These are phyloP conservation scores for Aspergillus campestris DNA, from an alignment of 495 filamentous ascomycete species.

Conservation along the genomic window DNA sequence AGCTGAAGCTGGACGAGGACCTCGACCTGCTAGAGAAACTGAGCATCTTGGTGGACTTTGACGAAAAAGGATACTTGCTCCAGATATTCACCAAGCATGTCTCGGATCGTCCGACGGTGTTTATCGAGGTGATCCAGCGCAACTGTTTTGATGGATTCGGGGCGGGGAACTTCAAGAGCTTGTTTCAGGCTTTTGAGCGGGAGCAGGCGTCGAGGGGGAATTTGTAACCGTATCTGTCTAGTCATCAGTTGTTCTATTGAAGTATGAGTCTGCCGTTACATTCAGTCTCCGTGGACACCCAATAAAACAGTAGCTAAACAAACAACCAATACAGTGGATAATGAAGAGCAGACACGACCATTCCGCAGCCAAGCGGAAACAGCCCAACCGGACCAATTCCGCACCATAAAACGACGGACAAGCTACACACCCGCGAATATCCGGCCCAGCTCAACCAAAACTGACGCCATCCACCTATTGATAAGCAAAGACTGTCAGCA, in stretches of 20 bases:
- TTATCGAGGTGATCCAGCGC: slow-evolving; percentile 78
- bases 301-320: too few relatives aligned
- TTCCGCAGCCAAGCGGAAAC: too few relatives aligned
- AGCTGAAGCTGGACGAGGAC: slow-evolving; percentile 51
- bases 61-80: slow-evolving; percentile 70
- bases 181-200: slow-evolving; percentile 81
- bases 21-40: slow-evolving; percentile 57
- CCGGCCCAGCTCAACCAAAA: too few relatives aligned
- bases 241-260: background rate
- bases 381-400: too few relatives aligned
- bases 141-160: slow-evolving; percentile 76
- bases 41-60: slow-evolving; percentile 70
- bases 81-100: slow-evolving; percentile 78
- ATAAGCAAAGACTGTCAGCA: too few relatives aligned
- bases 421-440: too few relatives aligned
- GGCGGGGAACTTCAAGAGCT: slow-evolving; percentile 76
- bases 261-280: too few relatives aligned
- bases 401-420: too few relatives aligned
- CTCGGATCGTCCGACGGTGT: slow-evolving; percentile 77
- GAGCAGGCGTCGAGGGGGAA: slow-evolving; percentile 51
- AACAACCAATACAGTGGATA: too few relatives aligned
- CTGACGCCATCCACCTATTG: too few relatives aligned
- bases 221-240: slow-evolving; percentile 4
- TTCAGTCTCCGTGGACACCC: too few relatives aligned
- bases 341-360: too few relatives aligned